These are phyloP conservation scores for Cucurbita pepo DNA, from an alignment of 306 rosid genomes.

Conservation along the genomic window DNA sequence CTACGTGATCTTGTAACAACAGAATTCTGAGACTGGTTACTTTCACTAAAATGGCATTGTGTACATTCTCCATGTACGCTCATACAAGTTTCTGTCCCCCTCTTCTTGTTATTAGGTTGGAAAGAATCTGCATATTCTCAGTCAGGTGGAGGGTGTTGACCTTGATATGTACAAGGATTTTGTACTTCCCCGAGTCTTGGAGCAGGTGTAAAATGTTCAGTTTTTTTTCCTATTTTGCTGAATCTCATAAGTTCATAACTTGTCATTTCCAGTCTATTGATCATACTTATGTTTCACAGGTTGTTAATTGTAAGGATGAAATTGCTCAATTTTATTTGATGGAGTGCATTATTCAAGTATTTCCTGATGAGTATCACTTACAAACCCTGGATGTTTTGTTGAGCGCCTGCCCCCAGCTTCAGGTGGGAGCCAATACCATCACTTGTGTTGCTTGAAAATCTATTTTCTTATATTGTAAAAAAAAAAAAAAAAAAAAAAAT, in stretches of 20 bases:
- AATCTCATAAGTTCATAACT: not conserved
- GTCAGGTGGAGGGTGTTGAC: constrained; percentile 96
- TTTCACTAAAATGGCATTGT: constrained; percentile 40
- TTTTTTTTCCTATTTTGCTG: not conserved
- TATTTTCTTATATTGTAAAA: not conserved
- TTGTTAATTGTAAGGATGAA: constrained; percentile 95
- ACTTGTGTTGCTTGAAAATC: not conserved
- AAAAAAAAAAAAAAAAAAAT: too few species aligned
- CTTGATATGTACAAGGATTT: constrained; percentile 89
- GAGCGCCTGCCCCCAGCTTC: constrained; percentile 96
- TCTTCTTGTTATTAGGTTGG: constrained; percentile 66
- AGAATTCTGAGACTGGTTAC: constrained; percentile 47
- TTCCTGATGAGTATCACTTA: constrained; percentile 96
- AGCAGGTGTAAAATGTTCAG: constrained; percentile 50
- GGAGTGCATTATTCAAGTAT: constrained; percentile 98
- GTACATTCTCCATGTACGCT: constrained; percentile 33
- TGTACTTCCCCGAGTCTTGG: constrained; percentile 93
- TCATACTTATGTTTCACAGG: constrained; percentile 32
- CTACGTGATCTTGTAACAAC: constrained; percentile 94
- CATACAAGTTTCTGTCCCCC: constrained; percentile 43
- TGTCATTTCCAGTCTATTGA: not conserved
- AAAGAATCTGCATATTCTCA: constrained; percentile 88
- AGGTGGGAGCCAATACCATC: constrained; percentile 31
- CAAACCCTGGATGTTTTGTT: constrained; percentile 82
- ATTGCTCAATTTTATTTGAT: constrained; percentile 81